A percentile compares a stretch with the other conserved stretches of the same genome.
phyloP scores from a whole-genome alignment of 306 rosid genomes.

The Vigna angularis region DNA sequence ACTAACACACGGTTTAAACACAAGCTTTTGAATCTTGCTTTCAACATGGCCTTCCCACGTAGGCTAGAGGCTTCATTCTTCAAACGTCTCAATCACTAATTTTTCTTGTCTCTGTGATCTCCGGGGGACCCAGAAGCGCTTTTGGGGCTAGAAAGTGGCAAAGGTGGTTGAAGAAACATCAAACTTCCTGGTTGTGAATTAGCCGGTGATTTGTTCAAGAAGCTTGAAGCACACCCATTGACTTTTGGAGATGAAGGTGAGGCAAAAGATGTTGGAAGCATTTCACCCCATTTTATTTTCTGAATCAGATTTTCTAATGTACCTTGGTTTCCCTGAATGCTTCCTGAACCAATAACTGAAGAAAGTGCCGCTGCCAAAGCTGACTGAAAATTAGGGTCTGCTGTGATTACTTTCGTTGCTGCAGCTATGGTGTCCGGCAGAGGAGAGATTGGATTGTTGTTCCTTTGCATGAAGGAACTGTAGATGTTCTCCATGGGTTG shows the following conservation, averaged over 20 bases:
- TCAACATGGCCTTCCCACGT: neutral
- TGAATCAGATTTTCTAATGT: conserved; percentile 45
- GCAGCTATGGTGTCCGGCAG: conserved; percentile 72
- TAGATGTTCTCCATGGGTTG: conserved; percentile 27
- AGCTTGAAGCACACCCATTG: conserved; percentile 60
- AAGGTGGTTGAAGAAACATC: conserved; percentile 59
- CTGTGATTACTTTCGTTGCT: conserved; percentile 80
- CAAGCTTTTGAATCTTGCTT: neutral
- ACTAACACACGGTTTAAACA: conserved; percentile 4
- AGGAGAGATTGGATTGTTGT: conserved; percentile 26
- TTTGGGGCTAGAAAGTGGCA: conserved; percentile 63
- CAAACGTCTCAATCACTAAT: neutral
- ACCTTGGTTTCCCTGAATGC: conserved; percentile 38
- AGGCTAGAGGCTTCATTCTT: neutral
- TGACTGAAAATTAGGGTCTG: conserved; percentile 84
- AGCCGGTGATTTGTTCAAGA: conserved; percentile 46
- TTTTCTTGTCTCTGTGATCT: conserved; percentile 52
- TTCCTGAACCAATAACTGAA: conserved; percentile 59
- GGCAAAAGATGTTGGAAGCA: conserved; percentile 39
- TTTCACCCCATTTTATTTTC: conserved; percentile 57
- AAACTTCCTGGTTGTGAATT: conserved; percentile 50
- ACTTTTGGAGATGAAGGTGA: conserved; percentile 38
- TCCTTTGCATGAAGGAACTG: conserved; percentile 56
- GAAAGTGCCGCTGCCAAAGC: conserved; percentile 78
- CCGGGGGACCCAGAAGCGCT: conserved; percentile 66